phyloP scores from a whole-genome alignment of 176 grass and related monocot genomes.

The Carex cristatella region DNA sequence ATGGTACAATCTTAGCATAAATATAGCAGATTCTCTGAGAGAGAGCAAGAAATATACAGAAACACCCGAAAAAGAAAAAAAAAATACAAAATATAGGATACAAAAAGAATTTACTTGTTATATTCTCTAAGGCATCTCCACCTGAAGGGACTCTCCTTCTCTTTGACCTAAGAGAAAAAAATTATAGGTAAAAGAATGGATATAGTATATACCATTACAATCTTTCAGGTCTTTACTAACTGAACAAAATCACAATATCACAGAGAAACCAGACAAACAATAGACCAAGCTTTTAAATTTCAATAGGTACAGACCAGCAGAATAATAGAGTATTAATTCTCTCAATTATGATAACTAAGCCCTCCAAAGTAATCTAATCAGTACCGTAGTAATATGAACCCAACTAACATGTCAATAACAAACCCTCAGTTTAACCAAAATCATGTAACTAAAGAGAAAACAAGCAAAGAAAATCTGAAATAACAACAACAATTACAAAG shows the following conservation, averaged over 20 bases:
- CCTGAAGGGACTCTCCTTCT: conserved; percentile 65
- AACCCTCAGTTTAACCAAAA: neutral
- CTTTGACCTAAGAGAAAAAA: conserved; percentile 57
- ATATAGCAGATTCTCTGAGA: neutral
- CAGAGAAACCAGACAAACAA: neutral
- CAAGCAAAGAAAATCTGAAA: neutral
- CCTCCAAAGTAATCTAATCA: neutral
- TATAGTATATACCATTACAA: neutral
- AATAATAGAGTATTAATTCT: neutral
- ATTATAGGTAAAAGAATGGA: neutral
- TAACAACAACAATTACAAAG: neutral
- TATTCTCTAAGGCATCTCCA: conserved; percentile 65
- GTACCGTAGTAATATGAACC: neutral
- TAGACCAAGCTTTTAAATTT: neutral
- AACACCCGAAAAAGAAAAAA: neutral
- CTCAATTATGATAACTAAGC: neutral
- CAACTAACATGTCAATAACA: neutral
- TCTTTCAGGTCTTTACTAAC: neutral
- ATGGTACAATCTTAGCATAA: neutral
- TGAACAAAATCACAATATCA: neutral
- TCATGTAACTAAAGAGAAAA: neutral
- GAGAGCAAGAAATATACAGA: neutral
- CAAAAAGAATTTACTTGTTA: conserved; percentile 25
- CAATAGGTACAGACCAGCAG: neutral
- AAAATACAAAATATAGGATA: neutral